Conservation (phyloP, 179 eudicot species). For the Nepenthes alata region DNA sequence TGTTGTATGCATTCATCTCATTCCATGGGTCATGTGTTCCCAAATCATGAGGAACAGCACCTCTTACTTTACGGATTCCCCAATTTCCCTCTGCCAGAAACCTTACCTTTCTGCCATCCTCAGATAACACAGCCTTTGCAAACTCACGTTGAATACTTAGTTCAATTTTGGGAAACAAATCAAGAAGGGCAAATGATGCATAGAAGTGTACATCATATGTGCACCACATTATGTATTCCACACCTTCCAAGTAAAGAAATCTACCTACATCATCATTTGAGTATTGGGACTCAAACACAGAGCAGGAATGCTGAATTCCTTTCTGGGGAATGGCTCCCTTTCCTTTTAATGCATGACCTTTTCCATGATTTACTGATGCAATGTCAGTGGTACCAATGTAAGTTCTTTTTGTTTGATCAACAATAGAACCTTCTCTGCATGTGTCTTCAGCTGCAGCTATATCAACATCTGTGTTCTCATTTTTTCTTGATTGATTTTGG, state of each 20-base stretch:
- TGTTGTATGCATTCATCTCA: slow-evolving; percentile 57
- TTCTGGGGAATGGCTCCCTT: no score
- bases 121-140: slow-evolving; percentile 85
- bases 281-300: slow-evolving; percentile 49
- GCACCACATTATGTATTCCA: slow-evolving; percentile 82
- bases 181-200: slow-evolving; percentile 45
- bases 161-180: slow-evolving; percentile 74
- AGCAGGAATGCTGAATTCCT: no score
- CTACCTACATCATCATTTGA: slow-evolving; percentile 81
- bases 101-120: slow-evolving; percentile 58
- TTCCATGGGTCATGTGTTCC: slow-evolving; percentile 86
- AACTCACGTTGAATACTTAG: slow-evolving; percentile 88
- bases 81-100: slow-evolving; percentile 54
- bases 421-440: no score
- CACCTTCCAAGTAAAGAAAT: slow-evolving; percentile 80
- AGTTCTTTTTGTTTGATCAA: no score
- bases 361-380: no score
- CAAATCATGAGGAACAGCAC: slow-evolving; percentile 87
- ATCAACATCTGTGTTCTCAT: no score
- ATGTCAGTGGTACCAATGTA: no score
- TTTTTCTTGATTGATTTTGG: no score
- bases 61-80: slow-evolving; percentile 60
- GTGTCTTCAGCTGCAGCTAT: slow-evolving; percentile 28
- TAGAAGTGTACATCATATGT: slow-evolving; percentile 88
- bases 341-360: no score